Evolutionary conservation across 2,329 filamentous ascomycete genomes (phyloP), one percentile per base, ranked within the genome.

Genomic region (Talaromyces islandicus): DNA sequence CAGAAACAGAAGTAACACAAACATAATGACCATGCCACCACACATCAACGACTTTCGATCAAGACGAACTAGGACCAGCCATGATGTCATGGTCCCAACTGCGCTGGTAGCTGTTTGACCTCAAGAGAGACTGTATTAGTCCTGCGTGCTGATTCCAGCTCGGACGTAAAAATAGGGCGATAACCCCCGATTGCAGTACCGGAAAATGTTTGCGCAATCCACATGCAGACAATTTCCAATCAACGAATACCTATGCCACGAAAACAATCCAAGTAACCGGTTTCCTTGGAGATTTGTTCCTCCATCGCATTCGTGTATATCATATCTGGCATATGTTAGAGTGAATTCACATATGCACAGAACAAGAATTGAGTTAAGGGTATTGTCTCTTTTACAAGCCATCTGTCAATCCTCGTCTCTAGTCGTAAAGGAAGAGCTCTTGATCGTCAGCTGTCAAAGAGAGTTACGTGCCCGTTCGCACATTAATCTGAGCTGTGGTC

Each of bases 71-170:
- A 78, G 73, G 11, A 75, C 58, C 11, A 73, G 70, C 82, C 81
- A 85, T 5, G 81, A 82, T 0, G 73, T 70, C 2, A 78, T 69
- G 0, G 80, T 83, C 5, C 82, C 82, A 14, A 82, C 68, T 48
- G 81, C 76, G 7, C 78, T 80, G 68, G 89, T 85, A 46, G 79
- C 85, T 64, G 87, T 87, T 69, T 87, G 82, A 38, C 83, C 85
- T 9, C 76, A 61, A 1, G 72, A 70, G 32, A 80, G 64, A 14
- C 68, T 69, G 60, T 78, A 78, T 0, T 76, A 68, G 50, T 73
- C 64, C 4, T 60, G 56, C 7, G 64, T 55, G 27, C 54, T 48
- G 21, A 79, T 65, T 1, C 77, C 76, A 14, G 77, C 76, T 50
- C 69, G 71, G 51, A 69, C 63, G 58, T 70, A 74, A 61, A 77